Conservation (phyloP, 2,329 filamentous ascomycete genomes). For the Sclerotinia borealis region DNA sequence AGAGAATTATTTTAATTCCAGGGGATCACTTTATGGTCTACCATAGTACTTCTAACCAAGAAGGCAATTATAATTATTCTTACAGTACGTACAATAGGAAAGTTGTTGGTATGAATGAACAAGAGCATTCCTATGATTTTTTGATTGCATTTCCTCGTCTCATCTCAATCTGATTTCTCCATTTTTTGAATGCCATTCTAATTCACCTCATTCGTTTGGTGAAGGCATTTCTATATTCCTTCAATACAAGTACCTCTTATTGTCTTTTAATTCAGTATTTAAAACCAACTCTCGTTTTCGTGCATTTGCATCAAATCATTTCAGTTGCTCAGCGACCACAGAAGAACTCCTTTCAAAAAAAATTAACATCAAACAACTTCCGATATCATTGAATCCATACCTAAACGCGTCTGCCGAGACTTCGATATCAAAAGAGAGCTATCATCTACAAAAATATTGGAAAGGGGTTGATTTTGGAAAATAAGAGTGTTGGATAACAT, state of each 20-base stretch:
- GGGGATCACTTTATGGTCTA: background rate
- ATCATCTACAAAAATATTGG: background rate
- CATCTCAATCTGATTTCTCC: background rate
- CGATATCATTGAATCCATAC: background rate
- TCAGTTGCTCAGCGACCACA: constrained; percentile 7
- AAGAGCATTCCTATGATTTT: constrained; percentile 7
- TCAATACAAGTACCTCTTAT: background rate
- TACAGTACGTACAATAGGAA: background rate
- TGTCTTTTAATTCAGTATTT: background rate
- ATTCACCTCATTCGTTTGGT: constrained; percentile 51
- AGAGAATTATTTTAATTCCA: background rate
- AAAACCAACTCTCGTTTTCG: constrained; percentile 1
- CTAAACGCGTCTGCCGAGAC: background rate
- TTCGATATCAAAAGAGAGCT: background rate
- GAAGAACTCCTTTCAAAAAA: background rate
- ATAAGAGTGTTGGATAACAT: background rate
- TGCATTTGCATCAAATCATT: background rate
- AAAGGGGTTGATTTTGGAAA: background rate
- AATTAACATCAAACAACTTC: background rate
- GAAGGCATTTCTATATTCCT: background rate
- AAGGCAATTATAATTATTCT: background rate
- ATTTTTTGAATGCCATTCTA: constrained; percentile 8
- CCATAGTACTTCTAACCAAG: background rate
- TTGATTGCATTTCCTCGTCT: background rate
- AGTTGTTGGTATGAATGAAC: constrained; percentile 7